A percentile compares a stretch with the other conserved stretches of the same genome.
phyloP scores from a whole-genome alignment of 495 filamentous ascomycete genomes.

The Daldinia grandis region DNA sequence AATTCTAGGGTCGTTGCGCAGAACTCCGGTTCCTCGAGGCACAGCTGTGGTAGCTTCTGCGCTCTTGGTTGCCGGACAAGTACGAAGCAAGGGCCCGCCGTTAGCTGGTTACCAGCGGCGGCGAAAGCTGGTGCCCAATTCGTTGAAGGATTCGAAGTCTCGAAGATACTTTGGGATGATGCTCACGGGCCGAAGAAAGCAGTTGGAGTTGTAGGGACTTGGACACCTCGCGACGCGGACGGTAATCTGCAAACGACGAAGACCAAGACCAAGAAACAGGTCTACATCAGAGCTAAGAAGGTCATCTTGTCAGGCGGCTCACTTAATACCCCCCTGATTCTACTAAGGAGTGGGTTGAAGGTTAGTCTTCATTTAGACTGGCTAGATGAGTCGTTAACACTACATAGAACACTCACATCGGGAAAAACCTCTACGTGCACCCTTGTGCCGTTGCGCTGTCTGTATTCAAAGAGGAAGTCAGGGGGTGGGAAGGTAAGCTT shows the following conservation, averaged over 20 bases:
- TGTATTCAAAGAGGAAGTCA: conserved; percentile 64
- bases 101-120: conserved; percentile 75
- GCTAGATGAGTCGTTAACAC: not conserved
- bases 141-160: conserved; percentile 72
- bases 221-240: conserved; percentile 69
- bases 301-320: conserved; percentile 74
- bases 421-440: conserved; percentile 75
- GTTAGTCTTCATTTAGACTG: conserved; percentile 20
- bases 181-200: conserved; percentile 60
- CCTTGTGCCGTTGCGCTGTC: conserved; percentile 64
- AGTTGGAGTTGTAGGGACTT: conserved; percentile 67
- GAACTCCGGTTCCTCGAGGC: conserved; percentile 68
- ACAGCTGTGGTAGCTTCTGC: conserved; percentile 73
- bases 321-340: conserved; percentile 70
- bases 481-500: conserved; percentile 69
- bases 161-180: conserved; percentile 67
- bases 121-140: conserved; percentile 71
- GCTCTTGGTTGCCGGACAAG: conserved; percentile 69
- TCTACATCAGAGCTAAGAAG: conserved; percentile 73
- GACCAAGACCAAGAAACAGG: conserved; percentile 51
- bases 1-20: conserved; percentile 68
- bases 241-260: conserved; percentile 54
- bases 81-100: conserved; percentile 73
- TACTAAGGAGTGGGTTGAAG: conserved; percentile 66
- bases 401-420: conserved; percentile 72